These are phyloP conservation scores for Mediolabrus comicus DNA, from an alignment of 108 stramenopile genomes.

Conservation along the genomic window DNA sequence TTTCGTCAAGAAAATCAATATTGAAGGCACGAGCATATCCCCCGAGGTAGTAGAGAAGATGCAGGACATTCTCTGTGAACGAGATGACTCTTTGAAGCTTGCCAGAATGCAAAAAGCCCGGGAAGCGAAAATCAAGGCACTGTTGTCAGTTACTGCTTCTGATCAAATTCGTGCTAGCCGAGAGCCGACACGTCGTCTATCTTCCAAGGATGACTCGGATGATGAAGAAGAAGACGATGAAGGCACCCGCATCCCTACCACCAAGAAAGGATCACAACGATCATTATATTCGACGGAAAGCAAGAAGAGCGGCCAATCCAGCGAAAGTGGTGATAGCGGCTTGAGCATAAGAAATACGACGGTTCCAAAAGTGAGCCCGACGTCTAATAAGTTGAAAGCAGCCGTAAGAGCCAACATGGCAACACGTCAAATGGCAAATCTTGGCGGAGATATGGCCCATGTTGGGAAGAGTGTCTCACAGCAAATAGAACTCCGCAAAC, in stretches of 20 bases:
- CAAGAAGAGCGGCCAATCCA: not conserved
- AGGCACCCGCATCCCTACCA: not conserved
- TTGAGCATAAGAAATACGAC: not conserved
- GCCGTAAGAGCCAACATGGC: not conserved
- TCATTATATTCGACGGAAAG: not conserved
- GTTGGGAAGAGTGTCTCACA: not conserved
- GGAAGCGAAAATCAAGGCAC: constrained; percentile 6
- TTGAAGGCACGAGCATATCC: constrained; percentile 9
- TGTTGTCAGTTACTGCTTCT: constrained; percentile 12
- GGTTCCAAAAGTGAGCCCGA: not conserved
- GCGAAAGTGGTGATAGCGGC: not conserved
- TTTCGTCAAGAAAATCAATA: constrained; percentile 2
- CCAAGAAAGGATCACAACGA: not conserved
- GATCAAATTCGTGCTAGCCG: not conserved
- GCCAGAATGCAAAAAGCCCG: not conserved
- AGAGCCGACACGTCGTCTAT: no score
- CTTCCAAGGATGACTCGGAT: not conserved
- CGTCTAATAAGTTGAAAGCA: not conserved
- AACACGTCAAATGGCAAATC: not conserved
- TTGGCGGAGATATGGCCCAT: not conserved
- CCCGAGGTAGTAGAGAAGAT: not conserved
- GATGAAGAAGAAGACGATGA: not conserved
- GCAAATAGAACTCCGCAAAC: not conserved
- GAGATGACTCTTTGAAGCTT: constrained; percentile 1
- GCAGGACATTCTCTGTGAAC: constrained; percentile 8